Conservation (phyloP, 1,284 basidiomycete genomes). For the Marasmius fiardii region DNA sequence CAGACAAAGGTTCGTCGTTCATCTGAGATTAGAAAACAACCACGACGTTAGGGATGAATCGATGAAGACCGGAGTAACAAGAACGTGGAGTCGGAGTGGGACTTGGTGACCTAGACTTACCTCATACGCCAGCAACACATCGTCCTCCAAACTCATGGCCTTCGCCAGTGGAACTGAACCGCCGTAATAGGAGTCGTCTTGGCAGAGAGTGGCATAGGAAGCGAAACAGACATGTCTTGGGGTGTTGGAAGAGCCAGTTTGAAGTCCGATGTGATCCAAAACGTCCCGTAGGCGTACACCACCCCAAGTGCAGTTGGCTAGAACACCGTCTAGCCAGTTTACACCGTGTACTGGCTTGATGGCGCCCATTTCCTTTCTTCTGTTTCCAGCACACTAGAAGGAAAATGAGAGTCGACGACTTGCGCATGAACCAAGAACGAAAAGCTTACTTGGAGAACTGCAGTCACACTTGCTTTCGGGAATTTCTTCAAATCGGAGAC, state of each 20-base stretch:
- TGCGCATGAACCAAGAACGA: not conserved
- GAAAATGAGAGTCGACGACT: not conserved
- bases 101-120: slow-evolving; percentile 26
- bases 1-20: slow-evolving; percentile 57
- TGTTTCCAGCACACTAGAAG: slow-evolving; percentile 62
- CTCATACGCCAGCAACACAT: slow-evolving; percentile 63
- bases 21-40: slow-evolving; percentile 43
- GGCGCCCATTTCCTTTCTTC: slow-evolving; percentile 62
- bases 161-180: slow-evolving; percentile 53
- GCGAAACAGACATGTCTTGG: slow-evolving; percentile 55
- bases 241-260: slow-evolving; percentile 19
- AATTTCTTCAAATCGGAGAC: slow-evolving; percentile 43
- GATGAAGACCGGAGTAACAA: too few species aligned
- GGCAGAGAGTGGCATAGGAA: slow-evolving; percentile 57
- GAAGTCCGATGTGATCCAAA: slow-evolving; percentile 41
- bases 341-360: slow-evolving; percentile 52
- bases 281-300: slow-evolving; percentile 55
- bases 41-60: too few species aligned
- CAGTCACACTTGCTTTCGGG: slow-evolving; percentile 43
- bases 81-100: slow-evolving; percentile 4
- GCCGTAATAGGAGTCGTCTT: slow-evolving; percentile 61
- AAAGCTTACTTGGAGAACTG: slow-evolving; percentile 49
- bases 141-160: slow-evolving; percentile 43
- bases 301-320: slow-evolving; percentile 60
- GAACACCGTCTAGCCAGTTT: slow-evolving; percentile 60